Evolutionary conservation across 768 basidiomycete genomes (phyloP).

Genomic region (Lactarius psammicola): DNA sequence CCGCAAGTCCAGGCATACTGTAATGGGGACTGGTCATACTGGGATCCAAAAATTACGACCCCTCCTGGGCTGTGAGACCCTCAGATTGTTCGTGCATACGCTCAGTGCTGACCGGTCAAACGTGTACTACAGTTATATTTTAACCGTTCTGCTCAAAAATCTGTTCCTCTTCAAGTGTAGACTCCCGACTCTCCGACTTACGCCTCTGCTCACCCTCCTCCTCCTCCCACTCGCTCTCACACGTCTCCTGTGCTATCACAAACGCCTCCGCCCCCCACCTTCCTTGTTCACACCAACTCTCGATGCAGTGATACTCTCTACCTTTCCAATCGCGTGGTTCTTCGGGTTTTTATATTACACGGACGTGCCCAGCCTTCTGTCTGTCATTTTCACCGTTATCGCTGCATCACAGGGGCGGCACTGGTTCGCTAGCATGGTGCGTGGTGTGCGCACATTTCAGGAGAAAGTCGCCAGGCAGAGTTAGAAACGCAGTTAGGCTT

Average conservation of each 20-base stretch:
- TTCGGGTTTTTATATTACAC: conserved; percentile 94
- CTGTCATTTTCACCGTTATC: conserved; percentile 62
- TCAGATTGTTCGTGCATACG: conserved; percentile 8
- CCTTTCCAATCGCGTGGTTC: conserved; percentile 87
- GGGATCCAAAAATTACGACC: conserved; percentile 96
- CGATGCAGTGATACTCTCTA: conserved; percentile 64
- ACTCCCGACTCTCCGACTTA: conserved; percentile 71
- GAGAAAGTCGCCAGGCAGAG: conserved; percentile 30
- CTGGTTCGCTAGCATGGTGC: conserved; percentile 68
- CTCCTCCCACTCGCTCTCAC: conserved; percentile 64
- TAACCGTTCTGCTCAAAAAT: conserved; percentile 62
- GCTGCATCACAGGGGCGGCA: conserved; percentile 61
- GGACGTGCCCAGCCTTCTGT: conserved; percentile 76
- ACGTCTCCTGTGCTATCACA: conserved; percentile 63
- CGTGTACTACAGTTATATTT: conserved; percentile 56
- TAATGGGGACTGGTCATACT: conserved; percentile 68
- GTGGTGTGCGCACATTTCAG: conserved; percentile 36
- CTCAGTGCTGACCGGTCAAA: conserved; percentile 1
- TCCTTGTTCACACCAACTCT: conserved; percentile 52
- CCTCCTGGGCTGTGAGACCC: conserved; percentile 88
- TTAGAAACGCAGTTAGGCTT: conserved; percentile 61
- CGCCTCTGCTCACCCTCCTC: conserved; percentile 63
- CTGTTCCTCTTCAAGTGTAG: conserved; percentile 75
- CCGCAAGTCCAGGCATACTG: conserved; percentile 97
- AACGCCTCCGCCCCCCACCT: conserved; percentile 57